Evolutionary conservation across 169 alveolate genomes (phyloP).

Genomic region (Perkinsus chesapeaki): DNA sequence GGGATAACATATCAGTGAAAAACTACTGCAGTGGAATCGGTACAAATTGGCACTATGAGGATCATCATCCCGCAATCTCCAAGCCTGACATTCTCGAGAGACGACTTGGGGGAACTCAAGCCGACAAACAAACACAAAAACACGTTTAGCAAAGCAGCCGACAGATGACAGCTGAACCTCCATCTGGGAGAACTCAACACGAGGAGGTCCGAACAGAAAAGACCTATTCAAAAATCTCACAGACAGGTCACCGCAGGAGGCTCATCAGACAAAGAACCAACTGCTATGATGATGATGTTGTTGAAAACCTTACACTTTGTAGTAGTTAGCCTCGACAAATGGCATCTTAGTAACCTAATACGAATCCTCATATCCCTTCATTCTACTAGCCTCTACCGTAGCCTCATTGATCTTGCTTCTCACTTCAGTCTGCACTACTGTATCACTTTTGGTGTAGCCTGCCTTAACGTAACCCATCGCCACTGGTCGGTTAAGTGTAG

Average conservation of each 20-base stretch:
- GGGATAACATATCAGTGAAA: not conserved
- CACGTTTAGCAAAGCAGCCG: too few species aligned
- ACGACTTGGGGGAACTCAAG: too few species aligned
- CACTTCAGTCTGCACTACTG: slow-evolving; percentile 20
- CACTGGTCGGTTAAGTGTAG: slow-evolving; percentile 44
- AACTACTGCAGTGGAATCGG: not conserved
- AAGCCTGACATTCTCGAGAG: too few species aligned
- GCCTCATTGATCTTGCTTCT: slow-evolving; percentile 38
- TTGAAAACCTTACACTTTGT: slow-evolving; percentile 14
- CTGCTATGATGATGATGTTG: too few species aligned
- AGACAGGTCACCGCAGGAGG: not conserved
- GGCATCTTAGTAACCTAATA: slow-evolving; percentile 43
- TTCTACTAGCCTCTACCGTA: slow-evolving; percentile 13
- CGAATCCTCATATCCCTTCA: not conserved
- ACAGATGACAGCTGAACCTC: too few species aligned
- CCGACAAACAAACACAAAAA: too few species aligned
- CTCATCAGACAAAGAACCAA: too few species aligned
- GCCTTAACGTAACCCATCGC: slow-evolving; percentile 56
- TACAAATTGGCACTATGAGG: too few species aligned
- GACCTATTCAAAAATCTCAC: not conserved
- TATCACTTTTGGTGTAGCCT: slow-evolving; percentile 15
- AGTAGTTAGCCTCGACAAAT: slow-evolving; percentile 47
- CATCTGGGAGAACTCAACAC: too few species aligned
- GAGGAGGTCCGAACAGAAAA: too few species aligned
- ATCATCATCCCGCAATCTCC: too few species aligned